phyloP scores from a whole-genome alignment of 495 filamentous ascomycete genomes.

The Aspergillus baeticus region DNA sequence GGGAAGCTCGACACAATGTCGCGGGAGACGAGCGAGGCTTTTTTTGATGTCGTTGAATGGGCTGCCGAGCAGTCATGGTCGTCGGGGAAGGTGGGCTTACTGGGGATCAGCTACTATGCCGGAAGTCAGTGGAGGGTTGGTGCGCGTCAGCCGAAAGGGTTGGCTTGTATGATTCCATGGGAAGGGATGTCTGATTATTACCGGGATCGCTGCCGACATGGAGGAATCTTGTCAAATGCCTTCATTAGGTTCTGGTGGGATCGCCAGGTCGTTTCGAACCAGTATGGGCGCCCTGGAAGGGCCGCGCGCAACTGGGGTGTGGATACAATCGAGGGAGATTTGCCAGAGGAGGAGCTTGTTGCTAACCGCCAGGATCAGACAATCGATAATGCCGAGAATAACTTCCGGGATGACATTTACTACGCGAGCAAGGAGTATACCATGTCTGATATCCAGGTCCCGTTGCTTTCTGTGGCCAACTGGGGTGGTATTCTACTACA shows the following conservation, averaged over 20 bases:
- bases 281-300: slow-evolving; percentile 55
- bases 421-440: slow-evolving; percentile 60
- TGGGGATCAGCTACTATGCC: slow-evolving; percentile 64
- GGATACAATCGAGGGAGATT: slow-evolving; percentile 63
- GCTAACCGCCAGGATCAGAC: slow-evolving; percentile 63
- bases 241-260: slow-evolving; percentile 69
- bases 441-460: slow-evolving; percentile 61
- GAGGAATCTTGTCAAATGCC: slow-evolving; percentile 61
- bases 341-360: slow-evolving; percentile 55
- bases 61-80: slow-evolving; percentile 60
- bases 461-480: slow-evolving; percentile 61
- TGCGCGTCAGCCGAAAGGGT: slow-evolving; percentile 56
- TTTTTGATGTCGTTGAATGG: slow-evolving; percentile 66
- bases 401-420: slow-evolving; percentile 59
- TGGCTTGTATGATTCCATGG: slow-evolving; percentile 63
- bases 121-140: slow-evolving; percentile 65
- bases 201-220: slow-evolving; percentile 60
- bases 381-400: slow-evolving; percentile 52
- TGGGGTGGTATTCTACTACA: slow-evolving; percentile 66
- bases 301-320: slow-evolving; percentile 35
- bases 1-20: slow-evolving; percentile 63
- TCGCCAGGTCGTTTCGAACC: slow-evolving; percentile 58
- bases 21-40: slow-evolving; percentile 54
- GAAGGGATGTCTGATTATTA: slow-evolving; percentile 72
- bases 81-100: slow-evolving; percentile 58